Evolutionary conservation across 192 early-diverging fungal species (phyloP).

Genomic region (Spizellomyces sp.): DNA sequence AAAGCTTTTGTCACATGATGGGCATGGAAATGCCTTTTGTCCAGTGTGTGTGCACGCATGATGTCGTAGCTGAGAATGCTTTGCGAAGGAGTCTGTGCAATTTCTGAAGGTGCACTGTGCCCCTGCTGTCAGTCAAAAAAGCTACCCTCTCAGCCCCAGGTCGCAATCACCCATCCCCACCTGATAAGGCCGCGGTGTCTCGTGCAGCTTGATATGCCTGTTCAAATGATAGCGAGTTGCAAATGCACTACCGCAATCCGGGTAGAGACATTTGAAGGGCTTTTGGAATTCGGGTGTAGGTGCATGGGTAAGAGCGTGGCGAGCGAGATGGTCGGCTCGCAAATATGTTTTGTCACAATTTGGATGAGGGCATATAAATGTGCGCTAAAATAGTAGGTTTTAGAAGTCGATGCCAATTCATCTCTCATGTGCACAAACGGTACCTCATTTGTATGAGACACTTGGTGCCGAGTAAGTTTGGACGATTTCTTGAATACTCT

Average conservation of each 20-base stretch:
- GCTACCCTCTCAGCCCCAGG: too few relatives aligned
- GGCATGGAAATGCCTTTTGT: conserved; percentile 11
- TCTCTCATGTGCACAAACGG: background rate
- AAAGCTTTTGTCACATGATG: conserved; percentile 12
- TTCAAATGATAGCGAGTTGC: conserved; percentile 24
- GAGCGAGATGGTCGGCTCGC: conserved; percentile 18
- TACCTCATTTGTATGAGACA: conserved; percentile 15
- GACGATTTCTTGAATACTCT: conserved; percentile 19
- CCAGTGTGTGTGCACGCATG: conserved; percentile 26
- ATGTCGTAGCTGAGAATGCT: conserved; percentile 18
- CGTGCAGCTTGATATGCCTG: conserved; percentile 17
- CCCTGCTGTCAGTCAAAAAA: too few relatives aligned
- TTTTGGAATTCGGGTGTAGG: background rate
- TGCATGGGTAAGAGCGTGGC: conserved; percentile 20
- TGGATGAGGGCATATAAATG: conserved; percentile 11
- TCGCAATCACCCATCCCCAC: background rate
- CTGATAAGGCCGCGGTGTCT: conserved; percentile 15
- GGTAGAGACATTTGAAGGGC: conserved; percentile 20
- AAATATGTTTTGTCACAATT: conserved; percentile 19
- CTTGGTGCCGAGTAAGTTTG: conserved; percentile 15
- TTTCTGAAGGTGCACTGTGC: conserved; percentile 18
- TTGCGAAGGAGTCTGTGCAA: conserved; percentile 25
- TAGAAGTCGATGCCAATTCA: background rate
- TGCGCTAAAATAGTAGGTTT: conserved; percentile 11
- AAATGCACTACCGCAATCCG: conserved; percentile 14